A percentile compares a stretch with the other conserved stretches of the same genome.
These are phyloP conservation scores for Nadsonia starkeyi-henricii DNA, from an alignment of 1,139 yeast species.

Conservation along the genomic window DNA sequence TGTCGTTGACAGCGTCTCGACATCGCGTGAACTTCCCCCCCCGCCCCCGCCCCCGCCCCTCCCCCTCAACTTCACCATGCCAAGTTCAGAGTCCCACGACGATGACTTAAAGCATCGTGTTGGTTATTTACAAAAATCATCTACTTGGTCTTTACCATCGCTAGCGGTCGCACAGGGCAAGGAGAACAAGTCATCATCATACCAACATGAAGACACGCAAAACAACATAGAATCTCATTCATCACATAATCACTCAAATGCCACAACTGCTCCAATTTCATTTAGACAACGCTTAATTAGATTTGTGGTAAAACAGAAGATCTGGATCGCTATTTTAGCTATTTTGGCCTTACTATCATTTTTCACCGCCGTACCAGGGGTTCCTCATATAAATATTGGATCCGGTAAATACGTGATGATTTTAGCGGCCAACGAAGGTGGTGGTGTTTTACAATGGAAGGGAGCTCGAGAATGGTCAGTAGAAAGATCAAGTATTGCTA, in stretches of 20 bases:
- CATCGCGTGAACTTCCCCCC: too few species aligned
- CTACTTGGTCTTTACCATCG: not conserved
- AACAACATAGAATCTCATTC: not conserved
- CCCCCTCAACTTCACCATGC: too few species aligned
- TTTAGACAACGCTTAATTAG: too few species aligned
- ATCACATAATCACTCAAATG: not conserved
- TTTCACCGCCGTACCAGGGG: slow-evolving; percentile 25
- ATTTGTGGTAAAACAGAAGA: too few species aligned
- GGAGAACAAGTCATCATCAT: too few species aligned
- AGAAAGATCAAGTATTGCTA: slow-evolving; percentile 79
- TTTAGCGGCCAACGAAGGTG: slow-evolving; percentile 92
- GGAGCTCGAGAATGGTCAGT: slow-evolving; percentile 98
- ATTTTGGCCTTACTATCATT: slow-evolving; percentile 19
- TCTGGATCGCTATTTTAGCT: not conserved
- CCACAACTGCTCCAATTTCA: too few species aligned
- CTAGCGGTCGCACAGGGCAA: too few species aligned
- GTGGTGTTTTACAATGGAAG: slow-evolving; percentile 95
- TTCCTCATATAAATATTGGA: slow-evolving; percentile 25
- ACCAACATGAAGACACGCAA: too few species aligned
- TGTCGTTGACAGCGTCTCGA: too few species aligned
- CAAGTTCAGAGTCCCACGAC: not conserved
- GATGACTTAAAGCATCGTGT: not conserved
- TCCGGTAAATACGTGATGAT: slow-evolving; percentile 65
- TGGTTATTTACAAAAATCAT: not conserved
- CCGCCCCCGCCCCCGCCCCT: too few species aligned